A percentile compares a stretch with the other conserved stretches of the same genome.
Evolutionary conservation across 192 early-diverging fungal species (phyloP).

Genomic region (Physocladia obscura): DNA sequence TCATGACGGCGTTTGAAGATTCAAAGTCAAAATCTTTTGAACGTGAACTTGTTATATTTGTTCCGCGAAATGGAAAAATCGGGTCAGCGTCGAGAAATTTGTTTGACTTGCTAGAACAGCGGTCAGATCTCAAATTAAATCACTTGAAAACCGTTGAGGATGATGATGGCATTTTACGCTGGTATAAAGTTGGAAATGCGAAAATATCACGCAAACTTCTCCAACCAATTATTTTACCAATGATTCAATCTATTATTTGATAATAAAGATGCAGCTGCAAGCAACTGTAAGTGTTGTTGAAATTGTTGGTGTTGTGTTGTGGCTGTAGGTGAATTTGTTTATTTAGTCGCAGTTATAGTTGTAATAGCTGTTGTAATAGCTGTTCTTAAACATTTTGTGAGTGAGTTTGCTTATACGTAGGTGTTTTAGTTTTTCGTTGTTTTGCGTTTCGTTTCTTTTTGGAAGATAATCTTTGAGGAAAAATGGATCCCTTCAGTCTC

Average conservation of each 20-base stretch:
- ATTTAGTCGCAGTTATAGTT: no score
- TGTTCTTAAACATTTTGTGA: no score
- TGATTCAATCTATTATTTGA: conserved; percentile 55
- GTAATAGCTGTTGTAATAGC: no score
- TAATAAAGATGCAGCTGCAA: no score
- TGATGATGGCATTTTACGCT: conserved; percentile 13
- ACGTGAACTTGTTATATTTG: conserved; percentile 54
- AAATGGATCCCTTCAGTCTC: conserved; percentile 21
- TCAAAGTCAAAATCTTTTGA: conserved; percentile 47
- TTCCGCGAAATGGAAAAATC: not conserved
- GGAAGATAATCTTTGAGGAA: no score
- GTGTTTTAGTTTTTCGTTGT: no score
- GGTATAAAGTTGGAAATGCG: conserved; percentile 54
- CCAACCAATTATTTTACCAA: conserved; percentile 57
- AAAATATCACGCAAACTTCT: conserved; percentile 64
- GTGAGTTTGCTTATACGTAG: no score
- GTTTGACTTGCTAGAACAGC: conserved; percentile 31
- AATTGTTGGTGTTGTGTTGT: no score
- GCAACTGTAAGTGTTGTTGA: no score
- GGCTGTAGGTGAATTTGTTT: no score
- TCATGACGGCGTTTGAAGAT: conserved; percentile 60
- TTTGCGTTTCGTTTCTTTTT: no score
- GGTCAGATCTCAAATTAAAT: conserved; percentile 35
- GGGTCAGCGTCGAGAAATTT: conserved; percentile 1
- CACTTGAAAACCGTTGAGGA: no score